Base-by-base conservation (phyloP, 2,329 filamentous ascomycete species). In the Lecanosticta acicola region DNA sequence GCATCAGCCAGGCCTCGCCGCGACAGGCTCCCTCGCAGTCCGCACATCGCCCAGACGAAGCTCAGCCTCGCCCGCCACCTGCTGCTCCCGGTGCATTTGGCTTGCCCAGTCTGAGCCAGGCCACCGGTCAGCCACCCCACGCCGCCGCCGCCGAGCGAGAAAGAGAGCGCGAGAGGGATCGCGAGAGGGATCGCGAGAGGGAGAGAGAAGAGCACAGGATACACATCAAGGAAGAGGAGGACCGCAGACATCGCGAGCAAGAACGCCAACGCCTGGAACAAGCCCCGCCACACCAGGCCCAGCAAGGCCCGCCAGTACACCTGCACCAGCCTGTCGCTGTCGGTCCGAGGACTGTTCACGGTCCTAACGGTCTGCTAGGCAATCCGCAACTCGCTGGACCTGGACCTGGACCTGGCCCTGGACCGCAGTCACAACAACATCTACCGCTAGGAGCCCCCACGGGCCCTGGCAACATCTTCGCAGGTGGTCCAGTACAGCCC, bases 311-410 rank as follows among this genome's bases (percentile, higher is more conserved):
- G 20, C 60, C 90, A 2, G 87, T 95, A 44, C 88, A 90, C 44
- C 84, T 97, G 59, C 91, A 97, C 68, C 91, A 97, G 67, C 91
- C 91, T 3, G 89, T 96, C 48, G 91, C 91, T 51, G 70, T 75
- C 2, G 71, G 70, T 81, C 89, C 63, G 75, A 90, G 68, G 74
- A 88, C 87, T 42, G 94, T 96, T 46, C 91, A 95, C 64, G 94
- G 89, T 37, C 91, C 91, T 1, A 91, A 93, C 56, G 91, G 91
- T 7, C 76, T 97, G 29, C 79, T 97, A 32, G 69, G 69, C 11
- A 71, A 72, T 80, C 76, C 57, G 69, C 79, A 55, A 70, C 78
- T 67, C 67, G 70, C 50, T 63, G 24, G 24, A 29, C 24, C 24
- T 29, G 24, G 24, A 5, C 24, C 24, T 7, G 68, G 63, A 4